phyloP scores from a whole-genome alignment of 2,329 filamentous ascomycete species.

The Colletotrichum sansevieriae region DNA sequence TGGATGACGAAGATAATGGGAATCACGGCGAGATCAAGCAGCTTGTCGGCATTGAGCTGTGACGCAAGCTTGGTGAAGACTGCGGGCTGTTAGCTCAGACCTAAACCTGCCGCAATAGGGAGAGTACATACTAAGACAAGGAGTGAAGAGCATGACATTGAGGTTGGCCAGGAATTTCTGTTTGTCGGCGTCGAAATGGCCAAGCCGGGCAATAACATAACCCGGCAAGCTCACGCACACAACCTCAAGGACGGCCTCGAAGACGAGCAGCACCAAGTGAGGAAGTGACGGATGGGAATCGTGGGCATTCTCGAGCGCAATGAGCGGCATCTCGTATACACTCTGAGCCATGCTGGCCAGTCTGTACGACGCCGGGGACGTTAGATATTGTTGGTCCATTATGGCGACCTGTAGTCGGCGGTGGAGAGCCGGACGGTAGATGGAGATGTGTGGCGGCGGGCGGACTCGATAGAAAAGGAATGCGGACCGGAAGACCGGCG shows the following conservation, averaged over 20 bases:
- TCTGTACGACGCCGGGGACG: constrained; percentile 61
- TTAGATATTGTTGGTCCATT: constrained; percentile 48
- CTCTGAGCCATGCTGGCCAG: constrained; percentile 53
- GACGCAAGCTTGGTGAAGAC: constrained; percentile 98
- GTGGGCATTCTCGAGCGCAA: constrained; percentile 57
- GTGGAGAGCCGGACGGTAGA: background rate
- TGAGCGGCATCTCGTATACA: constrained; percentile 58
- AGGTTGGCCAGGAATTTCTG: constrained; percentile 98
- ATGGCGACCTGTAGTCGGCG: constrained; percentile 17
- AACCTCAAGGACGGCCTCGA: constrained; percentile 94
- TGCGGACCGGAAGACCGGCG: constrained; percentile 24
- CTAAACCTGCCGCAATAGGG: background rate
- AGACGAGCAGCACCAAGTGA: constrained; percentile 84
- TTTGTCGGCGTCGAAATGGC: constrained; percentile 94
- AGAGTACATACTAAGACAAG: constrained; percentile 83
- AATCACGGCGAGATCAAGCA: constrained; percentile 91
- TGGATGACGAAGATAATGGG: constrained; percentile 94
- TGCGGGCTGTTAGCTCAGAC: constrained; percentile 52
- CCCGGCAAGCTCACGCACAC: constrained; percentile 95
- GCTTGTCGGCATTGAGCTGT: constrained; percentile 91
- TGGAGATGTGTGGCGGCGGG: background rate
- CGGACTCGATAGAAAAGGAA: constrained; percentile 2
- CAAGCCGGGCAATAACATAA: constrained; percentile 89
- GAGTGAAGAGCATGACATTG: constrained; percentile 96
- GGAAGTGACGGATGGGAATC: constrained; percentile 74